Evolutionary conservation across 768 basidiomycete genomes (phyloP).

Genomic region (Leccinum subtestaceum): DNA sequence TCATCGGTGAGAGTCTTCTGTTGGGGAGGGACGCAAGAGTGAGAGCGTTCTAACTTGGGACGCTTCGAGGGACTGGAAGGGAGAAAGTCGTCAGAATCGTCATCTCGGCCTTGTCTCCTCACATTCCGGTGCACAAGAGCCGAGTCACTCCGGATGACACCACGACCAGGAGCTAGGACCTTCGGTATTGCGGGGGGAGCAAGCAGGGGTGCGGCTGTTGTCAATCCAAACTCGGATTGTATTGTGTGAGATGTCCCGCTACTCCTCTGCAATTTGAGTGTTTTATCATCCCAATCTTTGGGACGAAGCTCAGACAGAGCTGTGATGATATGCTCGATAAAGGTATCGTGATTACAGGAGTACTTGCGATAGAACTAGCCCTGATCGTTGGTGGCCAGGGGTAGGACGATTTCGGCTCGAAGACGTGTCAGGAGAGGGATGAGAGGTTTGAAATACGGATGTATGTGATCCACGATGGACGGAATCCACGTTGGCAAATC

Average conservation of each 20-base stretch:
- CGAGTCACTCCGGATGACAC: background rate
- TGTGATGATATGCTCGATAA: background rate
- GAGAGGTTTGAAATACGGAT: background rate
- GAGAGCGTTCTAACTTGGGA: background rate
- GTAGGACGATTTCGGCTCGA: background rate
- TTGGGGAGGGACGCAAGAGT: background rate
- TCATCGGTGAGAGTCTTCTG: no score
- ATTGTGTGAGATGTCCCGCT: background rate
- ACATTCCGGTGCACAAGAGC: background rate
- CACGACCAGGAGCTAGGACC: background rate
- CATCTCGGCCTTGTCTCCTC: background rate
- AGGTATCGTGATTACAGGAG: background rate
- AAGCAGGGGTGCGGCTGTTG: background rate
- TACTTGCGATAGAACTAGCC: background rate
- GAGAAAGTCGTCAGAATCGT: background rate
- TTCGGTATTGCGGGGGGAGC: background rate
- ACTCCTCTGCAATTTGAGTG: background rate
- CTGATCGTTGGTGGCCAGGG: background rate
- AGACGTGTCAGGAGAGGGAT: background rate
- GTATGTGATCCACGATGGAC: background rate
- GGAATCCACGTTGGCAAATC: background rate
- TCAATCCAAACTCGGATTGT: background rate
- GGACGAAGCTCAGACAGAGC: background rate
- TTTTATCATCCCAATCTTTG: background rate
- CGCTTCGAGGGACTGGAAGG: background rate